Evolutionary conservation across 2,329 filamentous ascomycete species (phyloP).

Genomic region (Aureobasidium sp.): DNA sequence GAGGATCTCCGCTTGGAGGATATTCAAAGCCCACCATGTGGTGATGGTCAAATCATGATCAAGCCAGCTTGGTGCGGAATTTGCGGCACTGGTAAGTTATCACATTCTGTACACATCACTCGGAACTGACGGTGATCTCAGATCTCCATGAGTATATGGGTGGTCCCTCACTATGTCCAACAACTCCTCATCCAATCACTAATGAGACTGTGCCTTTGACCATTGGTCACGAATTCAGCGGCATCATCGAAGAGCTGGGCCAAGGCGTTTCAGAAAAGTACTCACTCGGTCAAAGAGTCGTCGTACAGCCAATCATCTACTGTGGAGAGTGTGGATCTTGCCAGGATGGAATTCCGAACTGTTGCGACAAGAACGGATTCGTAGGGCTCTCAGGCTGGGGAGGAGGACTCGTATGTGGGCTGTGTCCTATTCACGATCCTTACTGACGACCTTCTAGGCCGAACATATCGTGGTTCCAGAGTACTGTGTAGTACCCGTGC

Average conservation of each 20-base stretch:
- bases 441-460: not conserved
- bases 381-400: constrained; percentile 45
- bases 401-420: constrained; percentile 32
- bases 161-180: constrained; percentile 34
- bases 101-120: not conserved
- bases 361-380: constrained; percentile 47
- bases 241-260: constrained; percentile 43
- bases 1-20: constrained; percentile 27
- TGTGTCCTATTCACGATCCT: too few relatives aligned
- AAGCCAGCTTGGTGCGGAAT: constrained; percentile 29
- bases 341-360: constrained; percentile 43
- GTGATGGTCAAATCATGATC: constrained; percentile 27
- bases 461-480: constrained; percentile 40
- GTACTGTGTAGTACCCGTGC: constrained; percentile 37
- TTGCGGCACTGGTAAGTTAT: constrained; percentile 18
- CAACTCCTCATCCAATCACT: constrained; percentile 46
- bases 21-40: constrained; percentile 25
- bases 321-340: constrained; percentile 45
- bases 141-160: constrained; percentile 28
- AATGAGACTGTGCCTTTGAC: constrained; percentile 43
- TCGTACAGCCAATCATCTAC: constrained; percentile 47
- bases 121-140: not conserved
- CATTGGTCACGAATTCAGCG: constrained; percentile 46
- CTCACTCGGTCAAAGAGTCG: constrained; percentile 40
- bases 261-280: constrained; percentile 38